Conservation (phyloP, 257 asterid species). For the Coffea eugenioides region DNA sequence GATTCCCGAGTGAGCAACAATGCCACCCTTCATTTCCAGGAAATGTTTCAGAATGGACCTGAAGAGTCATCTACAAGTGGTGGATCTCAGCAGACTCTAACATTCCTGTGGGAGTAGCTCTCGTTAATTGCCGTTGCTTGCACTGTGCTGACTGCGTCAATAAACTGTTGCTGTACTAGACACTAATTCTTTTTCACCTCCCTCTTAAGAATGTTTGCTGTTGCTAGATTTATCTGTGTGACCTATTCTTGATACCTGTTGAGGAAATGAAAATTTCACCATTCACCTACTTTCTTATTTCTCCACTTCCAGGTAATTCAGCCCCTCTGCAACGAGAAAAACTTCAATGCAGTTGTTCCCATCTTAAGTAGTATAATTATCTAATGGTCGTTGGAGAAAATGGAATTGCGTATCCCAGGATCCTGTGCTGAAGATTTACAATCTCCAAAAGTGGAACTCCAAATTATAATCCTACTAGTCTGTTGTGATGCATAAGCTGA, state of each 20-base stretch:
- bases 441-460: background rate
- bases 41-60: conserved; percentile 44
- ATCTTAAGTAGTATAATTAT: background rate
- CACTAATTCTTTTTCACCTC: conserved; percentile 17
- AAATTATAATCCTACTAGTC: background rate
- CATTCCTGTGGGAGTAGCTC: conserved; percentile 78
- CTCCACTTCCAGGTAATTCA: background rate
- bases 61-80: conserved; percentile 53
- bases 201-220: background rate
- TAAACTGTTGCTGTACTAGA: conserved; percentile 9
- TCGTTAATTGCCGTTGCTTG: background rate
- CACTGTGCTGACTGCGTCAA: conserved; percentile 9
- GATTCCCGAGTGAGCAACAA: conserved; percentile 34
- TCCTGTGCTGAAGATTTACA: background rate
- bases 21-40: conserved; percentile 49
- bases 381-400: background rate
- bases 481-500: background rate
- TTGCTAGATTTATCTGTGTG: background rate
- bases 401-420: background rate
- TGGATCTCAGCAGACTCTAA: conserved; percentile 69
- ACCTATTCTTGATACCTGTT: background rate
- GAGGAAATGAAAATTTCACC: background rate
- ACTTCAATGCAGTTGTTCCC: background rate
- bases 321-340: background rate
- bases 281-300: background rate